Evolutionary conservation across 495 filamentous ascomycete species (phyloP), one percentile per base, ranked within the genome.

Genomic region (Penicillium paradoxum): DNA sequence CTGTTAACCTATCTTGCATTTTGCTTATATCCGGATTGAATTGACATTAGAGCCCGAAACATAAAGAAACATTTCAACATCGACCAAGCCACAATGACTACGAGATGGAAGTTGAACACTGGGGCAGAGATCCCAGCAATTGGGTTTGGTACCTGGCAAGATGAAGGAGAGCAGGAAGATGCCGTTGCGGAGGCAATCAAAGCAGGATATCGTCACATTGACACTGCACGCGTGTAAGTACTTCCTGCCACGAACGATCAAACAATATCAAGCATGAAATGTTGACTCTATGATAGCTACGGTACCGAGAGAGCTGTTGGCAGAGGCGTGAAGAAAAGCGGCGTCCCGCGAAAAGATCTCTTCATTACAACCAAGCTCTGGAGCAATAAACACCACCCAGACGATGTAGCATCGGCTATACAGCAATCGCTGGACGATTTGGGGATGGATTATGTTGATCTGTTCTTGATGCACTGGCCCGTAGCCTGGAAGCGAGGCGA

Each of bases 341-440:
- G 73, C 22, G 62, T 84, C n/a, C 71, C 78, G 18, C 80, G 85
- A 33, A 65, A 77, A 15, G 72, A 87, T 30, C 64, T 87, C 51
- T 88, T 85, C 71, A 70, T 88, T n/a, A 86, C 84, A 4, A 81
- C 74, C 50, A 89, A 89, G 66, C 67, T 88, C 15, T 88, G 84
- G 84, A 85, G 82, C 67, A 79, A 81, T 42, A 77, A 81, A 55
- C 85, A 89, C 55, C 79, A 82, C 45, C 79, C 82, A 1, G 76
- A 82, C 24, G 81, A 83, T 40, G 86, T 85, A 3, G 68, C 64
- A 25, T 66, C 67, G 10, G 83, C 85, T n/a, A 61, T 83, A 50
- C 73, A 83, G 43, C 73, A 81, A 51, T 82, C 85, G 5, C 69
- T 89, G 13, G 64, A 74, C 24, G 80, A 86, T 54, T 76, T 88